These are phyloP conservation scores for Myriosclerotinia scirpicola DNA, from an alignment of 2,329 filamentous ascomycete genomes.

Conservation along the genomic window DNA sequence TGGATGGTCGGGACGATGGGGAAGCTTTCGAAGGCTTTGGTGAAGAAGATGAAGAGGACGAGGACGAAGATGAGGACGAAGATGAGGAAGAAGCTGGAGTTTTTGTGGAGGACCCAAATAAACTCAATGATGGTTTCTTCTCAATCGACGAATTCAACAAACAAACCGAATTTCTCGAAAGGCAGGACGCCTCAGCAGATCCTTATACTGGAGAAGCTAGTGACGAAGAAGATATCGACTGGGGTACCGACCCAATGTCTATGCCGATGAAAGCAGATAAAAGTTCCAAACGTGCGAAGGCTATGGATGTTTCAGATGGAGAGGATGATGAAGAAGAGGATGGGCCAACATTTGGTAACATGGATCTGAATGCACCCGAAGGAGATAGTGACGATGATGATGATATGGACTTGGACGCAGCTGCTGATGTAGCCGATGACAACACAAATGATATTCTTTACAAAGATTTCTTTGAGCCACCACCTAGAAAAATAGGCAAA, in stretches of 20 bases:
- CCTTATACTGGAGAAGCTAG: conserved; percentile 71
- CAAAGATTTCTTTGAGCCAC: conserved; percentile 89
- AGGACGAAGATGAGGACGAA: conserved; percentile 49
- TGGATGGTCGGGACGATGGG: conserved; percentile 34
- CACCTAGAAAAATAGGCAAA: conserved; percentile 68
- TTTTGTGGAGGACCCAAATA: conserved; percentile 71
- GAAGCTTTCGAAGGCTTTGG: conserved; percentile 41
- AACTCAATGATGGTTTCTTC: conserved; percentile 96
- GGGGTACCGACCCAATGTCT: conserved; percentile 73
- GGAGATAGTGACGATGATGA: conserved; percentile 64
- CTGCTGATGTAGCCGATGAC: conserved; percentile 52
- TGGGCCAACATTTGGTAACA: conserved; percentile 81
- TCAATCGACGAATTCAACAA: conserved; percentile 97
- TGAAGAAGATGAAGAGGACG: conserved; percentile 41
- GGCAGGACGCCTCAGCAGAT: conserved; percentile 77
- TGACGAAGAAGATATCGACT: conserved; percentile 86
- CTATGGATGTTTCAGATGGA: conserved; percentile 41
- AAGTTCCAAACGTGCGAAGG: conserved; percentile 40
- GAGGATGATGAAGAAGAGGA: conserved; percentile 61
- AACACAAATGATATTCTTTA: conserved; percentile 92
- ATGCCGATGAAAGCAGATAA: conserved; percentile 37
- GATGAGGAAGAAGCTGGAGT: conserved; percentile 53
- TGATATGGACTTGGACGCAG: conserved; percentile 53
- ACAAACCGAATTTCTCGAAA: conserved; percentile 85
- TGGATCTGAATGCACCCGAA: conserved; percentile 70